Percentiles rank a stretch among this genome's conserved stretches.
Conservation (phyloP, 345 rosid species). For the Arabidopsis suecica region DNA sequence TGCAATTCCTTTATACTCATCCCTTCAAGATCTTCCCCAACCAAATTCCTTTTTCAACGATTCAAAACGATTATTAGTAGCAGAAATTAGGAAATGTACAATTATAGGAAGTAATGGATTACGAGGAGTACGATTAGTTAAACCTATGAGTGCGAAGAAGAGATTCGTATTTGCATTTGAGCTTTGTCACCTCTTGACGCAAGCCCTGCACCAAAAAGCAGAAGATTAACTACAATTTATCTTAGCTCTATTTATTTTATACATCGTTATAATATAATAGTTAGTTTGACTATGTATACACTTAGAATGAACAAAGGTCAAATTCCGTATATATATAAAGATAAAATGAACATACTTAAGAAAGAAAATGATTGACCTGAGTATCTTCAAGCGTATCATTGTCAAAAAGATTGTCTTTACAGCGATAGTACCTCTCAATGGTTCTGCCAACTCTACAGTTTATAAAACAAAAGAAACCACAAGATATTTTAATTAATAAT, state of each 20-base stretch:
- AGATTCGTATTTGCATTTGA: constrained; percentile 70
- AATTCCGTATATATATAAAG: too few relatives aligned
- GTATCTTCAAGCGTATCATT: constrained; percentile 53
- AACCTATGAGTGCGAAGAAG: constrained; percentile 82
- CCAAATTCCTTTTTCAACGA: constrained; percentile 56
- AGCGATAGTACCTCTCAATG: constrained; percentile 68
- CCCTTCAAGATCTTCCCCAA: constrained; percentile 81
- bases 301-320: too few relatives aligned
- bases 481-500: constrained; percentile 7
- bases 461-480: background rate
- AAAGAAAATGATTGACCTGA: constrained; percentile 49
- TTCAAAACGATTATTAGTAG: background rate
- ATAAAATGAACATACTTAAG: background rate
- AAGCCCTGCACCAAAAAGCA: constrained; percentile 52
- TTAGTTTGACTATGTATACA: constrained; percentile 52
- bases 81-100: background rate
- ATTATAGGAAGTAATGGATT: background rate
- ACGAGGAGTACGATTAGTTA: background rate
- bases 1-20: constrained; percentile 67
- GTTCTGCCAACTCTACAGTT: constrained; percentile 55
- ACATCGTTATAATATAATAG: background rate
- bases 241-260: background rate
- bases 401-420: constrained; percentile 59
- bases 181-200: constrained; percentile 68
- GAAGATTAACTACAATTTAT: background rate